Percentiles rank a stretch among this genome's conserved stretches.
Evolutionary conservation across 169 alveolate species (phyloP).

Genomic region (Plasmodium gallinaceum): DNA sequence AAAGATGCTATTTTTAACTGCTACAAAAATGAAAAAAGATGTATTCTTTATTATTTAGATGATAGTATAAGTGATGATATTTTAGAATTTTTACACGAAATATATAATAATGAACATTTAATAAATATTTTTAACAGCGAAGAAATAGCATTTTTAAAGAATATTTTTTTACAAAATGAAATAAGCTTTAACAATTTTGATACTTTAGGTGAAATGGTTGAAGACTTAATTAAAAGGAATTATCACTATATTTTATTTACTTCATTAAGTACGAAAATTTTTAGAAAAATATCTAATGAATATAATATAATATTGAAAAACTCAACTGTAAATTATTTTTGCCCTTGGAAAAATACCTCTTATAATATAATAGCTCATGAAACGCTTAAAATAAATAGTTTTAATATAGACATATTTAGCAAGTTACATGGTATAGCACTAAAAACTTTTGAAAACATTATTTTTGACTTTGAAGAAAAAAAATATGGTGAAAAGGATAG

Average conservation of each 20-base stretch:
- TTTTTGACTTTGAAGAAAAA: conserved; percentile 29
- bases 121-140: conserved; percentile 71
- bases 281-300: conserved; percentile 68
- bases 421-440: conserved; percentile 60
- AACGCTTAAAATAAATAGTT: conserved; percentile 23
- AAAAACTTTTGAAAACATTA: conserved; percentile 29
- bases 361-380: conserved; percentile 72
- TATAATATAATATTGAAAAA: conserved; percentile 60
- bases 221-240: conserved; percentile 60
- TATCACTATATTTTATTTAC: conserved; percentile 74
- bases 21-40: conserved; percentile 72
- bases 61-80: conserved; percentile 69
- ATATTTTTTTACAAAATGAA: conserved; percentile 59
- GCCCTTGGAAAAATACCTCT: conserved; percentile 60
- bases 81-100: conserved; percentile 68
- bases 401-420: conserved; percentile 53
- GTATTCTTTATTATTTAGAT: conserved; percentile 63
- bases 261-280: conserved; percentile 47
- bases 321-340: conserved; percentile 70
- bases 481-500: conserved; percentile 17
- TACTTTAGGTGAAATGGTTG: conserved; percentile 50
- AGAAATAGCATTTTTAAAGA: conserved; percentile 71
- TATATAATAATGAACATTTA: conserved; percentile 67
- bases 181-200: conserved; percentile 43
- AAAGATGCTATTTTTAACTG: conserved; percentile 74